Evolutionary conservation across 2,329 filamentous ascomycete genomes (phyloP), one percentile per base, ranked within the genome.

Genomic region (Aspergillus transmontanensis): DNA sequence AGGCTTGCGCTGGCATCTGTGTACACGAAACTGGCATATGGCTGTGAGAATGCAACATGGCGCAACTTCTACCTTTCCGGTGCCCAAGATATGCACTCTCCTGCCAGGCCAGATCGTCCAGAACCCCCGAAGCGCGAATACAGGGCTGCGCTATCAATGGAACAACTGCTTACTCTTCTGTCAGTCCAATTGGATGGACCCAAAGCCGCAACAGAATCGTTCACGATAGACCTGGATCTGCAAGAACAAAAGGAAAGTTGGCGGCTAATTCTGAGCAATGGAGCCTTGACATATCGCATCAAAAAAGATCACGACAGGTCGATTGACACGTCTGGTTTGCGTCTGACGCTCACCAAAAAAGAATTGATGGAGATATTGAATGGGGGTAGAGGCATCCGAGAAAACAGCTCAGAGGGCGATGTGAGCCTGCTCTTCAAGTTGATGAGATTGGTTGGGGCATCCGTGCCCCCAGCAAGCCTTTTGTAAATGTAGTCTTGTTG

Each of bases 21-120:
- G 0, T 80, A 74, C 60, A 70, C 74, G 53, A 62, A 68, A 23
- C 72, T 82, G 10, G 79, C 76, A 0, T 76, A 70, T 58, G 75
- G 76, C 2, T 65, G 75, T 3, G 78, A 81, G 65, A 82, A 81
- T 65, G 78, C 69, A 2, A 76, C 76, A 0, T 81, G 79, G 80
- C 68, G 79, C 2, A 81, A 81, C 60, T 78, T 80, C 60, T 81
- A 78, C 58, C 69, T 80, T 1, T 70, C 72, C 2, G 73, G 66
- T 0, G 74, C 78, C 14, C 62, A 63, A 32, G 75, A 75, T n/a
- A 70, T 78, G 50, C 53, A 57, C 9, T 50, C 28, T 12, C 23
- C 23, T 11, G 2, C 16, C 2, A 19, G 19, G 57, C 51, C 7
- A 45, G 58, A 30, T 26, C 60, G 36, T 19, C 56, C 14, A 21